Conservation (phyloP, 2,329 filamentous ascomycete genomes). For the Fusarium sp. region DNA sequence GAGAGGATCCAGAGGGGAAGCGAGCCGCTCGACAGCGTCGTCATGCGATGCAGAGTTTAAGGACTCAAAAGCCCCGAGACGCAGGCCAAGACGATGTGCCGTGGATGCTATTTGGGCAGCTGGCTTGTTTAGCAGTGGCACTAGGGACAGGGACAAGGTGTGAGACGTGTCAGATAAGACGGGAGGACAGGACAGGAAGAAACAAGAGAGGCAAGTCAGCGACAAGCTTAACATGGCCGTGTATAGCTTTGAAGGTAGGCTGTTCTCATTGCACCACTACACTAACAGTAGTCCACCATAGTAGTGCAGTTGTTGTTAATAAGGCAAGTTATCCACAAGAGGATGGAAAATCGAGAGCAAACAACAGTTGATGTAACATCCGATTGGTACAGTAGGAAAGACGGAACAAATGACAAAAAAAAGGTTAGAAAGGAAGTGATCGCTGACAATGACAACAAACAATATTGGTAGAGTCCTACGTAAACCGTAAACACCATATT, state of each 20-base stretch:
- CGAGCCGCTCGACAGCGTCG: slow-evolving; percentile 33
- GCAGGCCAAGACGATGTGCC: slow-evolving; percentile 28
- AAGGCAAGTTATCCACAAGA: slow-evolving; percentile 2
- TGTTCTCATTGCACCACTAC: slow-evolving; percentile 1
- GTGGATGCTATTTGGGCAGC: slow-evolving; percentile 21
- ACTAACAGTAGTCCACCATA: not conserved
- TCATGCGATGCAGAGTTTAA: slow-evolving; percentile 37
- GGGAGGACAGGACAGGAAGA: slow-evolving; percentile 22
- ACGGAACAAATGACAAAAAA: slow-evolving; percentile 8
- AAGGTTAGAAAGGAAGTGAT: slow-evolving; percentile 8
- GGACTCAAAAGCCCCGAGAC: slow-evolving; percentile 32
- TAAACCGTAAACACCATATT: slow-evolving; percentile 7
- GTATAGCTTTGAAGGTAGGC: not conserved
- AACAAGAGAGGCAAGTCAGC: slow-evolving; percentile 17
- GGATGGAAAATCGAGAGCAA: slow-evolving; percentile 6
- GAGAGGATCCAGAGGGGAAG: slow-evolving; percentile 22
- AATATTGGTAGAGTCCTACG: slow-evolving; percentile 27
- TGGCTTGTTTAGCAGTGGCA: slow-evolving; percentile 19
- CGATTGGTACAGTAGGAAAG: slow-evolving; percentile 8
- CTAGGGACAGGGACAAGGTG: slow-evolving; percentile 17
- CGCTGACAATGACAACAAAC: not conserved
- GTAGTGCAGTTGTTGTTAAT: not conserved
- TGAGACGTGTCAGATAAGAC: slow-evolving; percentile 37
- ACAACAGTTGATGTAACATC: slow-evolving; percentile 17
- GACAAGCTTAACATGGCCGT: slow-evolving; percentile 11